Percentiles rank a stretch among this genome's conserved stretches.
Evolutionary conservation across 108 stramenopile species (phyloP).

Genomic region (Nannochloropsis oceanica): DNA sequence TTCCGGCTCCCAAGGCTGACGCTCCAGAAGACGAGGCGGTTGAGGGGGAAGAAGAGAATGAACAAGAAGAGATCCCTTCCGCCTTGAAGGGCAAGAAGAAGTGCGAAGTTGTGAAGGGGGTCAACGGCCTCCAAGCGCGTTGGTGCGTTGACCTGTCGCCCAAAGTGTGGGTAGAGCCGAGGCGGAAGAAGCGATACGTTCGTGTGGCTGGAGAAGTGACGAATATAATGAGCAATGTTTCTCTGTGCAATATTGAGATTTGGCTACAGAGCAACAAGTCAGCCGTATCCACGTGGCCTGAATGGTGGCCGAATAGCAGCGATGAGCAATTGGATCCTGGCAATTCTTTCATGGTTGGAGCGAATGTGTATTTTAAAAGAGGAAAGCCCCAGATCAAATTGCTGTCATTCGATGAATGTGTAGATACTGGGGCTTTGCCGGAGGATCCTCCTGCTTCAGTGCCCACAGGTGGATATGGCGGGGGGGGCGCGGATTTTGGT

Average conservation of each 20-base stretch:
- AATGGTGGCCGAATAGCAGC: not conserved
- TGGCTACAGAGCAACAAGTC: not conserved
- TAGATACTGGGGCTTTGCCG: not conserved
- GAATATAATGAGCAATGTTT: not conserved
- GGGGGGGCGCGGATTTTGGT: no score
- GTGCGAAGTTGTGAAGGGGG: not conserved
- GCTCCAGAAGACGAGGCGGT: not conserved
- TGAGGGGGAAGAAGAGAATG: not conserved
- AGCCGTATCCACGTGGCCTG: not conserved
- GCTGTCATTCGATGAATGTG: not conserved
- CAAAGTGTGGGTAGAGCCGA: not conserved
- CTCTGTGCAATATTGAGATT: not conserved
- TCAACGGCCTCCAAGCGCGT: not conserved
- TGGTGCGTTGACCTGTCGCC: not conserved
- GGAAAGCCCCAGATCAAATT: not conserved
- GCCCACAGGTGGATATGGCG: no score
- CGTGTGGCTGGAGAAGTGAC: not conserved
- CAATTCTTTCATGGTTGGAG: not conserved
- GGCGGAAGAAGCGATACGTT: not conserved
- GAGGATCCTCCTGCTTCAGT: not conserved
- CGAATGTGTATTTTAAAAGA: not conserved
- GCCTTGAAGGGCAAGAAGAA: not conserved
- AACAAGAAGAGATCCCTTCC: not conserved
- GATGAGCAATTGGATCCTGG: not conserved
- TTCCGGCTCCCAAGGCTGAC: not conserved